Evolutionary conservation across 2,329 filamentous ascomycete genomes (phyloP), one percentile per base, ranked within the genome.

Genomic region (Xylaria sp.): DNA sequence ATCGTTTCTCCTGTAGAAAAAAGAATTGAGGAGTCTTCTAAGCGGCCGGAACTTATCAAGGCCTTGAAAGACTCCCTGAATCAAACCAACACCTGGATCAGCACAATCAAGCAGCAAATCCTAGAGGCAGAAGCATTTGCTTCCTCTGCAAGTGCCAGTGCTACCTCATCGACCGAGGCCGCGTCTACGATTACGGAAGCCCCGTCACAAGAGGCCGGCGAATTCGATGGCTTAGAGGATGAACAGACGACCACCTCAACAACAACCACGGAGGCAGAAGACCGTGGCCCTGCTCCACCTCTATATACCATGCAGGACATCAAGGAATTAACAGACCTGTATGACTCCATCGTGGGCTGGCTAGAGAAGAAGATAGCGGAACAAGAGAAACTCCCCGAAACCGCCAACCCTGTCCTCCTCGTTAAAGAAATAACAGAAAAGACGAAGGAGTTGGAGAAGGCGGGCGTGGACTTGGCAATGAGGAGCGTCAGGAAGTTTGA

Each of bases 221-320:
- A 89, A 2, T 89, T 93, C 75, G 92, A 90, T 39, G 92, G 89
- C n/a, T 87, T 96, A 0, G 94, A 97, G 70, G 93, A 96, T 60
- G 91, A 93, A 24, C 81, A 83, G 14, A 76, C 78, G 7, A 77
- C 77, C 2, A 75, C 77, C 39, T 77, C 79, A 21, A 74, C 78
- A 4, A 77, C 76, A 75, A 87, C 78, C 73, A 82, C 79, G 54
- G 80, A 78, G 50, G 81, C 83, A 76, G 84, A 86, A 60, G 82
- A 86, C 51, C 79, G 81, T 60, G 86, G 87, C 0, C 86, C 88
- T 19, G 81, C 87, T 27, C 87, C 90, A 50, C 88, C 91, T 19
- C 82, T 92, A 45, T 97, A 97, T 82, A 90, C 86, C 0, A 82
- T 88, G 8, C 88, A 91, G 34, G 94, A 98, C 75, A 83, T 97